Percentiles rank a stretch among this genome's conserved stretches.
phyloP scores from a whole-genome alignment of 208 protist species.

The Angomonas deanei region DNA sequence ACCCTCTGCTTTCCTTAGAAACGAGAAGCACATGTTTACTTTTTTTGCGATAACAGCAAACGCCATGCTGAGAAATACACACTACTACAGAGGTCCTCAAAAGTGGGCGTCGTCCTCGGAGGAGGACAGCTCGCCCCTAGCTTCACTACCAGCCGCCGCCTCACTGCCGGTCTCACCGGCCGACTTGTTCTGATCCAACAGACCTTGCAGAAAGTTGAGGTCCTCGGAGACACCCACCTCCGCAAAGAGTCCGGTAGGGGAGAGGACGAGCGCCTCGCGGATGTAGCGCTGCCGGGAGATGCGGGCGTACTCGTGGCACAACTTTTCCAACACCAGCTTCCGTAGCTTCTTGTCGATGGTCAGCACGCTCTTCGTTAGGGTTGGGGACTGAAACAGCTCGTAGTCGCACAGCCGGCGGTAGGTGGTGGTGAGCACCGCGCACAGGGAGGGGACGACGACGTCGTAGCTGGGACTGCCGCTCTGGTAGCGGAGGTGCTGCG shows the following conservation, averaged over 20 bases:
- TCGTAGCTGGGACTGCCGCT: constrained; percentile 43
- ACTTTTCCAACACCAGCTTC: constrained; percentile 33
- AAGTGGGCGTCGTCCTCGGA: not conserved
- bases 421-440: constrained; percentile 41
- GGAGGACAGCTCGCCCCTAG: not conserved
- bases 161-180: constrained; percentile 4
- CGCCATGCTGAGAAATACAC: too few relatives aligned
- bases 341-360: constrained; percentile 66
- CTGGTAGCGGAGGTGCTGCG: constrained; percentile 27
- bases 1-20: too few relatives aligned
- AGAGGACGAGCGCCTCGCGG: constrained; percentile 49
- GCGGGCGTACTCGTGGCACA: constrained; percentile 47
- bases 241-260: constrained; percentile 40
- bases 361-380: constrained; percentile 38
- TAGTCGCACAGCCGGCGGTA: constrained; percentile 70
- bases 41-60: too few relatives aligned
- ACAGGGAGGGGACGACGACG: constrained; percentile 46
- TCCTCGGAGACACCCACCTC: constrained; percentile 1
- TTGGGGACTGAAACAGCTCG: constrained; percentile 31
- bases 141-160: not conserved
- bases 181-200: constrained; percentile 17
- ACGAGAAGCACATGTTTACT: too few relatives aligned
- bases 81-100: too few relatives aligned
- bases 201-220: constrained; percentile 10
- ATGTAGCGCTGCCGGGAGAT: constrained; percentile 39